Base-by-base conservation (phyloP, 371 early-diverging fungal genomes). In the Lichtheimia ramosa region DNA sequence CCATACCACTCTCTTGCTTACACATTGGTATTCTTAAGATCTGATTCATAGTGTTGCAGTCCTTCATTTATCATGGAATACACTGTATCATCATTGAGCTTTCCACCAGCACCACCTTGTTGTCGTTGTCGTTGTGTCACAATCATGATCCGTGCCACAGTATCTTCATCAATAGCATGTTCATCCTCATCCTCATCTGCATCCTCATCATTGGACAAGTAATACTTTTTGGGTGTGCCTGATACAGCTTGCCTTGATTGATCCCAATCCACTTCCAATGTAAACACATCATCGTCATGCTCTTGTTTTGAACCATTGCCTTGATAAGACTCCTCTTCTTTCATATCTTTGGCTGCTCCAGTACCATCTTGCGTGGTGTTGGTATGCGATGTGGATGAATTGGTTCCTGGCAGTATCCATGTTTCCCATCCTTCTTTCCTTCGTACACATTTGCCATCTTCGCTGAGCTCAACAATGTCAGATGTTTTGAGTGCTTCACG, bases 21-120 rank as follows among this genome's bases (percentile, higher is more conserved):
- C 18, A 14, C 43, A 6, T 18, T 42, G 43, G 21, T n/a, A 46
- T 43, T 49, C 40, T 79, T 83, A 48, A 93, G 76, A 49, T 91
- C 91, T 42, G 79, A 69, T 65, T 96, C 95, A 63, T 96, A 96
- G 59, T 90, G 84, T 67, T 90, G 89, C 24, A 96, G 79, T 5
- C 96, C 97, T 70, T 96, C 96, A 70, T 91, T 96, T 75, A 96
- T 96, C 75, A 94, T 93, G 27, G 94, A 92, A 25, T 86, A 83
- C 6, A 34, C 34, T 55, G 94, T 83, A 25, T 96, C 97, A 51
- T 90, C 92, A 61, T 91, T 89, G 76, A 88, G 84, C 28, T 88
- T 81, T 68, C 87, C 84, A 63, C 95, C 88, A 62, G 92, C 92
- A 46, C 78, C 75, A 58, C 89, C 89, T 6, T 84, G 71, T 52